phyloP scores from a whole-genome alignment of 176 grass and related monocot species.

The Canna indica region DNA sequence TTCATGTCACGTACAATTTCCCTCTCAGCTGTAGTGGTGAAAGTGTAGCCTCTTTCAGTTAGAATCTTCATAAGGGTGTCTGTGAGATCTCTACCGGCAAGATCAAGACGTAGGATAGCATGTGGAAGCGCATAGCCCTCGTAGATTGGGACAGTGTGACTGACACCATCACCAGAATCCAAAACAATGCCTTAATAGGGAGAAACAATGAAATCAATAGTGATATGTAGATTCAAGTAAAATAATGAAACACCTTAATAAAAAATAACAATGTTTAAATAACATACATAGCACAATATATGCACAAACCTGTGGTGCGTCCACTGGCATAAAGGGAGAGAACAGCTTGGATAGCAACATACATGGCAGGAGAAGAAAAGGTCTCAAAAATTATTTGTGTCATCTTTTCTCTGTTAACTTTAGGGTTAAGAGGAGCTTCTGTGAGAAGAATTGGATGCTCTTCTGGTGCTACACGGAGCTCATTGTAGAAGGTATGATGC shows the following conservation, averaged over 20 bases:
- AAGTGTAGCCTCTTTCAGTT: constrained; percentile 77
- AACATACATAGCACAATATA: constrained; percentile 7
- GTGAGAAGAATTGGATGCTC: too few relatives aligned
- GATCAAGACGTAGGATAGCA: constrained; percentile 82
- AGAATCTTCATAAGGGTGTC: constrained; percentile 89
- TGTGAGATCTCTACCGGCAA: constrained; percentile 79
- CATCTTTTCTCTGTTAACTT: constrained; percentile 93
- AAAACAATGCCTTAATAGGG: constrained; percentile 52
- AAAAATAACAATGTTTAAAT: neutral
- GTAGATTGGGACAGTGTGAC: too few relatives aligned
- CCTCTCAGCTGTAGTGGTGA: constrained; percentile 79
- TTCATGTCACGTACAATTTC: constrained; percentile 97
- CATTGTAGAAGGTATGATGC: too few relatives aligned
- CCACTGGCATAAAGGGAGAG: constrained; percentile 83
- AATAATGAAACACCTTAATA: neutral
- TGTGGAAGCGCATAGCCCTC: too few relatives aligned
- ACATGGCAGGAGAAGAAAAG: constrained; percentile 78
- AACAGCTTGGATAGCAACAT: too few relatives aligned
- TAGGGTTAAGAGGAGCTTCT: constrained; percentile 67
- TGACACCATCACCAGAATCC: too few relatives aligned
- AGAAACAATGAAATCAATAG: constrained; percentile 8
- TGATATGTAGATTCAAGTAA: neutral
- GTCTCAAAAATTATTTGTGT: constrained; percentile 98
- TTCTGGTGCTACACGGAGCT: too few relatives aligned
- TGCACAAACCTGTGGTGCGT: constrained; percentile 66